Percentiles rank a stretch among this genome's conserved stretches.
Conservation (phyloP, 192 early-diverging fungal species). For the Piromyces finnis region DNA sequence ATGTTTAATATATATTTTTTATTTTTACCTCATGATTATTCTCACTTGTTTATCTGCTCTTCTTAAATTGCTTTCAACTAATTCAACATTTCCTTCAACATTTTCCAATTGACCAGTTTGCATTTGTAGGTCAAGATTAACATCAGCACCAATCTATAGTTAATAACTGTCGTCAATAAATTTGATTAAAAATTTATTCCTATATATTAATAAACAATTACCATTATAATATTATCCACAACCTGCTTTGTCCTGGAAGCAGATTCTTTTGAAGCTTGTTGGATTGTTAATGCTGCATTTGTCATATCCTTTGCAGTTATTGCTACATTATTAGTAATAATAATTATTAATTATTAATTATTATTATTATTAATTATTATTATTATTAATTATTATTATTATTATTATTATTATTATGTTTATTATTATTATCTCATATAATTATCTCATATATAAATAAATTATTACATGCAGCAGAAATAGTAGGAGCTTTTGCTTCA, state of each 20-base stretch:
- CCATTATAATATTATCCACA: background rate
- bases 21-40: background rate
- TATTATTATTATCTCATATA: too few relatives aligned
- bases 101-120: background rate
- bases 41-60: background rate
- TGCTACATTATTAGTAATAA: too few relatives aligned
- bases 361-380: too few relatives aligned
- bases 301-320: background rate
- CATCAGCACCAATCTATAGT: background rate
- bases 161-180: too few relatives aligned
- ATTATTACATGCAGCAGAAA: too few relatives aligned
- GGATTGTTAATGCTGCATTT: background rate
- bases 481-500: background rate
- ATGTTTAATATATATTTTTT: too few relatives aligned
- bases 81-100: background rate
- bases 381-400: too few relatives aligned
- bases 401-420: too few relatives aligned
- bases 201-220: background rate
- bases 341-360: too few relatives aligned
- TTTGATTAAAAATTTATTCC: too few relatives aligned
- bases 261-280: background rate
- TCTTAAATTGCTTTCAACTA: background rate
- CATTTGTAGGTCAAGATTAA: background rate
- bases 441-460: too few relatives aligned
- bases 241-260: background rate